Evolutionary conservation across 1,284 basidiomycete genomes (phyloP).

Genomic region (Austropuccinia psidii): DNA sequence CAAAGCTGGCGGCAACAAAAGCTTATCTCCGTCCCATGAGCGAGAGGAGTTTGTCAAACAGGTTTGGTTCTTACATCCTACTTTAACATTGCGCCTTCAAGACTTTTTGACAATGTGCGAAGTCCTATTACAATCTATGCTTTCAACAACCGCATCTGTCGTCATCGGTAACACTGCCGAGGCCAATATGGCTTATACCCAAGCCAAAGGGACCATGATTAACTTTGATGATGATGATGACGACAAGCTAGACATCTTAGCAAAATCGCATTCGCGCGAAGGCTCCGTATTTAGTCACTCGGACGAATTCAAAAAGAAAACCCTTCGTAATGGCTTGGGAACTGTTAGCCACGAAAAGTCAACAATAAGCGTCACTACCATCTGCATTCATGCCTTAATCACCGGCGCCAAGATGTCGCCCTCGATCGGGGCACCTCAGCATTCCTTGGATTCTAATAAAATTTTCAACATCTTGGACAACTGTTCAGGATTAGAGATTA

Average conservation of each 20-base stretch:
- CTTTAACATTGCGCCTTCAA: neutral
- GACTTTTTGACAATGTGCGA: slow-evolving; percentile 25
- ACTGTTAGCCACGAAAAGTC: slow-evolving; percentile 9
- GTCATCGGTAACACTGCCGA: neutral
- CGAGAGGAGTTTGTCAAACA: neutral
- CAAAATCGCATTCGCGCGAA: neutral
- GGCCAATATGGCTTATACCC: slow-evolving; percentile 6
- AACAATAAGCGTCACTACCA: neutral
- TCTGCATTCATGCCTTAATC: slow-evolving; percentile 11
- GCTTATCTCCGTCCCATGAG: neutral
- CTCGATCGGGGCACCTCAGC: neutral
- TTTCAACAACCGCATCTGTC: neutral
- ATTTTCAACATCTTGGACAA: no score
- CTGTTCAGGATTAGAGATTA: slow-evolving; percentile 12
- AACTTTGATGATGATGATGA: slow-evolving; percentile 33
- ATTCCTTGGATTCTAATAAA: no score
- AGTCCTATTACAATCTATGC: slow-evolving; percentile 5
- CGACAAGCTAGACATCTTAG: neutral
- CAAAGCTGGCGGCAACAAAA: neutral
- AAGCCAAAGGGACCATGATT: slow-evolving; percentile 7
- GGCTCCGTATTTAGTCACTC: neutral
- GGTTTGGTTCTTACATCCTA: slow-evolving; percentile 7
- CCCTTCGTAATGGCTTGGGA: slow-evolving; percentile 16
- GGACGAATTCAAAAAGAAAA: neutral
- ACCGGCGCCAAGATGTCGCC: slow-evolving; percentile 1